Evolutionary conservation across 495 filamentous ascomycete genomes (phyloP).

Genomic region (Chaetomium tenue): DNA sequence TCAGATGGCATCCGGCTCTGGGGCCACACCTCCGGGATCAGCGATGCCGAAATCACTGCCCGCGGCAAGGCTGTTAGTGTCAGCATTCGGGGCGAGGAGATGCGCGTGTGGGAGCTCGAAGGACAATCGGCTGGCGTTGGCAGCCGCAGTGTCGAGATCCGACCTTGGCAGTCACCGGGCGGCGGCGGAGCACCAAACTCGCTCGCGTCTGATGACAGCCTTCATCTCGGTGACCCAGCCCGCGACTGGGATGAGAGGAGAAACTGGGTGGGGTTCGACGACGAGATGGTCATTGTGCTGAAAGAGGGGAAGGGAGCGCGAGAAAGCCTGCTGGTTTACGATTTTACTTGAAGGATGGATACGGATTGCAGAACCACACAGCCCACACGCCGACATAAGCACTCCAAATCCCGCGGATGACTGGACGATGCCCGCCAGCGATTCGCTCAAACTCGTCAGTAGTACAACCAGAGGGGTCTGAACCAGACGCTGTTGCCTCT

Average conservation of each 20-base stretch:
- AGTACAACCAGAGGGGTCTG: too few relatives aligned
- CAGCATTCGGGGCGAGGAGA: conserved; percentile 74
- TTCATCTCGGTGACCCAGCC: conserved; percentile 9
- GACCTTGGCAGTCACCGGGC: conserved; percentile 41
- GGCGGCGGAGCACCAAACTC: conserved; percentile 16
- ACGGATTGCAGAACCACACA: background rate
- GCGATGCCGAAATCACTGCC: conserved; percentile 78
- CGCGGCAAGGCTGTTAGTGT: conserved; percentile 90
- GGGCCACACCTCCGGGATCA: conserved; percentile 92
- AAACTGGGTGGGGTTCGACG: conserved; percentile 86
- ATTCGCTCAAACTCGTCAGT: too few relatives aligned
- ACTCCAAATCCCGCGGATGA: background rate
- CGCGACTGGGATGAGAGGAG: conserved; percentile 37
- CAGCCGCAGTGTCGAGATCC: conserved; percentile 44
- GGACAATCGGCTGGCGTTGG: conserved; percentile 50
- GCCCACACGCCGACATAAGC: background rate
- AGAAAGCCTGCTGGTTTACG: conserved; percentile 81
- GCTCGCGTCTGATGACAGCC: background rate
- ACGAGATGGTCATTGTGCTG: conserved; percentile 85
- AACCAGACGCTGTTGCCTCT: too few relatives aligned
- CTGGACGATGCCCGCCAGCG: background rate
- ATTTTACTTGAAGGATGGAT: conserved; percentile 81
- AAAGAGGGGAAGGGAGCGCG: conserved; percentile 64
- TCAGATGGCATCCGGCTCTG: conserved; percentile 75
- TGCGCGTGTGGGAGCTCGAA: conserved; percentile 94